These are phyloP conservation scores for Grosmannia penicillata DNA, from an alignment of 2,329 filamentous ascomycete species.

Conservation along the genomic window DNA sequence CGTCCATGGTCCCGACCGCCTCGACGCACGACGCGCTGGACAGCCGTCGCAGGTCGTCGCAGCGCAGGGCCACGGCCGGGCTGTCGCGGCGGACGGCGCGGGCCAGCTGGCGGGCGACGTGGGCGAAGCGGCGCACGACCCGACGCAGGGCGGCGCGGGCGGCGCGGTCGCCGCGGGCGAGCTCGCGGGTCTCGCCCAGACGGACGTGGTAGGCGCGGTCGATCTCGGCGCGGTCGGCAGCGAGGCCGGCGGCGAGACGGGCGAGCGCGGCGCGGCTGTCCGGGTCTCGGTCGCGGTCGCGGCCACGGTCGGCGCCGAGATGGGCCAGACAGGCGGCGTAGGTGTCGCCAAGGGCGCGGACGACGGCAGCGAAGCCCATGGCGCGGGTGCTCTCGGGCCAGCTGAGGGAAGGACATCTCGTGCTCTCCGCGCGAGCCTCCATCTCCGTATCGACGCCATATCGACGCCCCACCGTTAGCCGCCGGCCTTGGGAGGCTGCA, in stretches of 20 bases:
- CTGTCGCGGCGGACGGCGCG: slow-evolving; percentile 13
- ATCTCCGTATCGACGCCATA: too few species aligned
- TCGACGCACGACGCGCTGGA: slow-evolving; percentile 32
- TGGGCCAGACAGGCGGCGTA: slow-evolving; percentile 28
- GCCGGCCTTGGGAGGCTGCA: too few species aligned
- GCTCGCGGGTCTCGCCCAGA: slow-evolving; percentile 24
- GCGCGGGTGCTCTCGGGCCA: too few species aligned
- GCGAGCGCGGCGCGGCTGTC: neutral
- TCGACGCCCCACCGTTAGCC: too few species aligned
- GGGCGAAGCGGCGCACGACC: slow-evolving; percentile 27
- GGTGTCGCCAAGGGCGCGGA: too few species aligned
- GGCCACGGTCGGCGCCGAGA: slow-evolving; percentile 15
- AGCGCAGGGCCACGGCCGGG: slow-evolving; percentile 24
- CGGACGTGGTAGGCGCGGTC: slow-evolving; percentile 26
- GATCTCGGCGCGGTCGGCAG: slow-evolving; percentile 24
- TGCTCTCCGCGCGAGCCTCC: too few species aligned
- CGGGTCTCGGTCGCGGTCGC: too few species aligned
- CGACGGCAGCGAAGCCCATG: too few species aligned
- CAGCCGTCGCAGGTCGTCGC: slow-evolving; percentile 28
- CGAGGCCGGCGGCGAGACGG: slow-evolving; percentile 18
- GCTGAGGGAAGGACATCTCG: too few species aligned
- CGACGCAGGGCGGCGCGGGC: slow-evolving; percentile 24
- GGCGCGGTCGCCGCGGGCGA: too few species aligned
- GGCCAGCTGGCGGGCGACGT: slow-evolving; percentile 24
- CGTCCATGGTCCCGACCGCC: slow-evolving; percentile 32